Evolutionary conservation across 495 filamentous ascomycete genomes (phyloP).

Genomic region (Penicillium flavigenum): DNA sequence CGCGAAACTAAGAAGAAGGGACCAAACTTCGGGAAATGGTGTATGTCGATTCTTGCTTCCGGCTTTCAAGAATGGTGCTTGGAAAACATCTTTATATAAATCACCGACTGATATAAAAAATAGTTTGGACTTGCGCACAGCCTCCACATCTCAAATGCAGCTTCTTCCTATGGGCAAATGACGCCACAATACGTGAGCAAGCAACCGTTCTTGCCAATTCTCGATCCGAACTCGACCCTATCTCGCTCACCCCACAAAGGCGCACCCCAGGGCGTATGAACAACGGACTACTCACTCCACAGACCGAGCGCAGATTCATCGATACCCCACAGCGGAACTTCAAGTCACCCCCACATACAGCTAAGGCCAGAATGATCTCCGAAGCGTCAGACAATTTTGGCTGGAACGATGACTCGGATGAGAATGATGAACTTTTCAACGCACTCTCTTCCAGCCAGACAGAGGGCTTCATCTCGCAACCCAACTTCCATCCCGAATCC

Average conservation of each 20-base stretch:
- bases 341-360: slow-evolving; percentile 34
- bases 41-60: slow-evolving; percentile 23
- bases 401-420: slow-evolving; percentile 46
- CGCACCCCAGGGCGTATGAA: slow-evolving; percentile 21
- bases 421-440: slow-evolving; percentile 25
- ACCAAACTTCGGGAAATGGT: slow-evolving; percentile 62
- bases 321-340: slow-evolving; percentile 20
- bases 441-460: slow-evolving; percentile 16
- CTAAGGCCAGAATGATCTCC: slow-evolving; percentile 41
- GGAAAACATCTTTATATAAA: not conserved
- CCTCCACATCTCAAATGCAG: slow-evolving; percentile 52
- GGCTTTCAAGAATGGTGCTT: not conserved
- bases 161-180: slow-evolving; percentile 71
- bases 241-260: slow-evolving; percentile 18
- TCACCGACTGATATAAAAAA: not conserved
- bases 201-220: slow-evolving; percentile 51
- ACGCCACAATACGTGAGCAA: slow-evolving; percentile 58
- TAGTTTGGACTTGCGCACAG: slow-evolving; percentile 66
- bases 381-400: slow-evolving; percentile 48
- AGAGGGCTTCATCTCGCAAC: slow-evolving; percentile 24
- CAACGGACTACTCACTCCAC: slow-evolving; percentile 39
- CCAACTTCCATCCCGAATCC: slow-evolving; percentile 19
- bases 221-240: slow-evolving; percentile 34
- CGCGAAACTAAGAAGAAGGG: slow-evolving; percentile 66
- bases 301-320: slow-evolving; percentile 30